phyloP scores from a whole-genome alignment of 2,329 filamentous ascomycete species.

The Epichloe aotearoae region DNA sequence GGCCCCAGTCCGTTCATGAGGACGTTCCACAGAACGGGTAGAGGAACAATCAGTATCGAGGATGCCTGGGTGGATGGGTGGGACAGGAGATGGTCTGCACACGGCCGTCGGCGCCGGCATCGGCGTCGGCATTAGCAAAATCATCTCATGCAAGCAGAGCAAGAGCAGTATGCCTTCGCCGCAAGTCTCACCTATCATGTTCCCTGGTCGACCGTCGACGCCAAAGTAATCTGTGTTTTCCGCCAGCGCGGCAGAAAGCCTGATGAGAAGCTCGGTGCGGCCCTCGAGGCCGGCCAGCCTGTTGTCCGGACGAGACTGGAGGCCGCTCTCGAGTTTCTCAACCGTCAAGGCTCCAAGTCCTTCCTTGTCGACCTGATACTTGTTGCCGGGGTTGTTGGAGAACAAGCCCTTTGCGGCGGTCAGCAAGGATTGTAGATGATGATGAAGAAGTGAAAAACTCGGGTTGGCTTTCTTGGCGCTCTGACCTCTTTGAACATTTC shows the following conservation, averaged over 20 bases:
- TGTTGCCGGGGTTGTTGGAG: slow-evolving; percentile 68
- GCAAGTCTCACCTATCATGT: slow-evolving; percentile 65
- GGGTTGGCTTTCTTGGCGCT: background rate
- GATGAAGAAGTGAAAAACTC: too few species aligned
- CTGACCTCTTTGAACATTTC: slow-evolving; percentile 80
- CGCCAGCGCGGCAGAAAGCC: slow-evolving; percentile 59
- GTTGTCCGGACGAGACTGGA: slow-evolving; percentile 75
- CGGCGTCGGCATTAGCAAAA: slow-evolving; percentile 18
- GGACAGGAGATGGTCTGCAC: slow-evolving; percentile 67
- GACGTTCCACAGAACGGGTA: slow-evolving; percentile 82
- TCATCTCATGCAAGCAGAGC: background rate
- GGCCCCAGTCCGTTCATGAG: slow-evolving; percentile 75
- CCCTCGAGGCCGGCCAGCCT: slow-evolving; percentile 76
- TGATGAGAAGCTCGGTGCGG: slow-evolving; percentile 63
- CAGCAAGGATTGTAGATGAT: background rate
- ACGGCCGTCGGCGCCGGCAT: slow-evolving; percentile 18
- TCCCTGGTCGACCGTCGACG: slow-evolving; percentile 70
- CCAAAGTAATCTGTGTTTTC: slow-evolving; percentile 77
- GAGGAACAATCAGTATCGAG: slow-evolving; percentile 71
- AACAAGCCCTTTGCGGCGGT: slow-evolving; percentile 51
- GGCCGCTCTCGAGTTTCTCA: slow-evolving; percentile 60
- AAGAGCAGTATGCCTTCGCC: background rate
- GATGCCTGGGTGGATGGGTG: slow-evolving; percentile 83
- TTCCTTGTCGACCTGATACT: slow-evolving; percentile 77
- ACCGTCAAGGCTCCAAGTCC: slow-evolving; percentile 64